Evolutionary conservation across 2,329 filamentous ascomycete species (phyloP), one percentile per base, ranked within the genome.

Genomic region (Grosmannia huntii): DNA sequence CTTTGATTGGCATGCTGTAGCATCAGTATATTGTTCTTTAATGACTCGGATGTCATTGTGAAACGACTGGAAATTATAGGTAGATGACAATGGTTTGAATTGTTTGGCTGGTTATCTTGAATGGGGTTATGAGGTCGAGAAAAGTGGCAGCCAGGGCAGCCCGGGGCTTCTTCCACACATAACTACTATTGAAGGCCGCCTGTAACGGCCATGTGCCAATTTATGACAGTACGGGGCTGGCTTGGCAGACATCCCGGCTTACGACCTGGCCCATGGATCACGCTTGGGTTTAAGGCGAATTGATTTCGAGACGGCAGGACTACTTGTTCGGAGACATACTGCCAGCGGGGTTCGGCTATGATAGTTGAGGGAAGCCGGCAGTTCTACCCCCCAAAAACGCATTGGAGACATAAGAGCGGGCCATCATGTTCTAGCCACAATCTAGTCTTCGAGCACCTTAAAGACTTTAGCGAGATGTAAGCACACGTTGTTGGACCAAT

Each of bases 251-350:
- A 7, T n/a, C 14, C 41, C 41, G 41, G 41, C 41, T 7, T 3
- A 44, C 21, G 41, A 44, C 41, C 19, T n/a, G 19, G 6, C 16
- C 9, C 5, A 19, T 9, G 41, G 21, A 27, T 12, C 9, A 12
- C 14, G 9, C 23, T 10, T 27, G 23, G 25, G 48, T 16, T 5
- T 11, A 46, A n/a, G 10, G 25, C 12, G 41, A 2, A n/a, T n/a
- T 14, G 23, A 23, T 25, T 16, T 25, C 6, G 4, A 27, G 21
- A 50, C 48, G 23, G 10, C 25, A 14, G 16, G 23, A 21, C 25
- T 33, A 25, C 10, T 21, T 23, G 28, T 50, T 56, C 60, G 60
- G 60, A 57, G 52, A 7, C 57, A 61, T 61, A 19, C 25, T 55
- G 50, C 57, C 60, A 28, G 57, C 57, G 60, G 57, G 55, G 60